Conservation (phyloP, 352 stramenopile genomes). For the Globisporangium cederbergense region DNA sequence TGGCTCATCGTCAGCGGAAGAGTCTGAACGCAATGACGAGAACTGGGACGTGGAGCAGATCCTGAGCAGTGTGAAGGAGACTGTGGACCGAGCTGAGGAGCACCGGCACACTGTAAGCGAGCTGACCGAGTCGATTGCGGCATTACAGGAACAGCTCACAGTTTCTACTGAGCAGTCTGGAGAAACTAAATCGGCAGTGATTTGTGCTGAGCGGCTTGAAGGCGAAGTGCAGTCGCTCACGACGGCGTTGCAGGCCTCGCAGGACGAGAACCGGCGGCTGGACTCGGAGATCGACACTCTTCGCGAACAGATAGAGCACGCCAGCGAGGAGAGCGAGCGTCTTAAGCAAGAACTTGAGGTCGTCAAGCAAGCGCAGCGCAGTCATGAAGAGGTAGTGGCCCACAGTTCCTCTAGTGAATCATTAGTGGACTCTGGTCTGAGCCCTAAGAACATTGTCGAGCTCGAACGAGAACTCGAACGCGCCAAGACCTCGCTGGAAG, state of each 20-base stretch:
- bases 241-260: conserved; percentile 13
- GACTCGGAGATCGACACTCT: conserved; percentile 18
- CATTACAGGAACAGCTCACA: conserved; percentile 10
- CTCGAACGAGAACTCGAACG: conserved; percentile 26
- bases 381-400: background rate
- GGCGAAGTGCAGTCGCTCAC: conserved; percentile 23
- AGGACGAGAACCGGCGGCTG: conserved; percentile 18
- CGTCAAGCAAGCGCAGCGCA: background rate
- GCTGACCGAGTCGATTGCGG: conserved; percentile 8
- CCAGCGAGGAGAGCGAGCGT: conserved; percentile 25
- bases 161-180: background rate
- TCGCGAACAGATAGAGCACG: conserved; percentile 21
- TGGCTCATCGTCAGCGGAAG: background rate
- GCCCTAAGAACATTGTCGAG: conserved; percentile 4
- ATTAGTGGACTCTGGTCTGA: background rate
- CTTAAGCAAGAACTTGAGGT: conserved; percentile 22
- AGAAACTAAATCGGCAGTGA: background rate
- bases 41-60: conserved; percentile 9
- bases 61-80: conserved; percentile 10
- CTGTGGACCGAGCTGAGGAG: conserved; percentile 8
- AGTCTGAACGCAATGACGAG: background rate
- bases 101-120: conserved; percentile 10
- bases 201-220: conserved; percentile 16
- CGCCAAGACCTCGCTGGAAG: conserved; percentile 30
- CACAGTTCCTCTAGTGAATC: background rate